Evolutionary conservation across 2,329 filamentous ascomycete species (phyloP).

Genomic region (Arthrobotrys sphaeroides): DNA sequence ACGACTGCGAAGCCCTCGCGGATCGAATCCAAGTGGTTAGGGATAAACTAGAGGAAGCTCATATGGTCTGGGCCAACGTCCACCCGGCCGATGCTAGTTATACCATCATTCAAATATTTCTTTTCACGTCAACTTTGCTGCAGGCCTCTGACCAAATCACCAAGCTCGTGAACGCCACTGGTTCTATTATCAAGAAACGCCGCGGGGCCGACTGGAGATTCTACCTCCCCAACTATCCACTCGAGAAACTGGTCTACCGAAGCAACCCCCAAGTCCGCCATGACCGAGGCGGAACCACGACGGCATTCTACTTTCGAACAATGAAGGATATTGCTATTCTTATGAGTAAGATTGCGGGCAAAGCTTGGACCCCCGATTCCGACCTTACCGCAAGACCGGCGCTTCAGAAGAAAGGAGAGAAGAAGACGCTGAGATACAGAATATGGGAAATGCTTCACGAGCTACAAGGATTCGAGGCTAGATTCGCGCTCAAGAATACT

Average conservation of each 20-base stretch:
- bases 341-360: constrained; percentile 62
- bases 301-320: constrained; percentile 64
- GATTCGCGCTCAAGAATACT: constrained; percentile 69
- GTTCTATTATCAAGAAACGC: constrained; percentile 64
- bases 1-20: constrained; percentile 10
- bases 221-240: constrained; percentile 67
- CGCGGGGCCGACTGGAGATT: constrained; percentile 61
- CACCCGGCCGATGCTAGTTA: constrained; percentile 37
- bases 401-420: constrained; percentile 57
- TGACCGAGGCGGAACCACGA: constrained; percentile 69
- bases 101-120: constrained; percentile 46
- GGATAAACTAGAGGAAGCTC: constrained; percentile 40
- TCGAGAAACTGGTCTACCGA: constrained; percentile 67
- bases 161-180: constrained; percentile 62
- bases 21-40: not conserved
- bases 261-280: constrained; percentile 69
- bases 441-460: constrained; percentile 66
- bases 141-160: constrained; percentile 40
- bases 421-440: constrained; percentile 63
- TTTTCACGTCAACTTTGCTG: constrained; percentile 45
- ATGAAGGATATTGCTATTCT: constrained; percentile 61
- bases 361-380: constrained; percentile 56
- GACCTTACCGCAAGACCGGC: constrained; percentile 1
- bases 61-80: constrained; percentile 35
- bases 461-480: constrained; percentile 69